phyloP scores from a whole-genome alignment of 148 eudicot species.

The Persicaria tinctoria region DNA sequence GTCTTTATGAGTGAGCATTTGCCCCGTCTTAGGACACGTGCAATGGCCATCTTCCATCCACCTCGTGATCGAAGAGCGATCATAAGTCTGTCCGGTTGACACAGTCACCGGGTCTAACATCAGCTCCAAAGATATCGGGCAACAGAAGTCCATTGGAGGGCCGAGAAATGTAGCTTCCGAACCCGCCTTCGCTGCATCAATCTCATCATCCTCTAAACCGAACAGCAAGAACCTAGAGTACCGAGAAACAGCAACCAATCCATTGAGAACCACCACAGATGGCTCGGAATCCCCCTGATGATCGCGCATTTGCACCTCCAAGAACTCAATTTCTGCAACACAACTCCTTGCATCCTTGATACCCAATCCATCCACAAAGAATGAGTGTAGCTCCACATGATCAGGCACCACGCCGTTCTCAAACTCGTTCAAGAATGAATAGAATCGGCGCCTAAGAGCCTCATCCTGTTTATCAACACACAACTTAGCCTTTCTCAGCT shows the following conservation, averaged over 20 bases:
- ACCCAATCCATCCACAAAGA: conserved; percentile 48
- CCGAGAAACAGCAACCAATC: conserved; percentile 59
- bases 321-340: conserved; percentile 61
- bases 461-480: conserved; percentile 58
- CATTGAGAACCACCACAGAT: conserved; percentile 43
- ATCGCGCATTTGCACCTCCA: conserved; percentile 76
- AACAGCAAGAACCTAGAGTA: conserved; percentile 68
- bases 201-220: conserved; percentile 65
- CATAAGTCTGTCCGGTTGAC: conserved; percentile 87
- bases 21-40: conserved; percentile 92
- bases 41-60: conserved; percentile 87
- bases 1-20: conserved; percentile 44
- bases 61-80: conserved; percentile 56
- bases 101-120: conserved; percentile 81
- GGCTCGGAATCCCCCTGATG: conserved; percentile 77
- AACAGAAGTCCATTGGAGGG: conserved; percentile 74
- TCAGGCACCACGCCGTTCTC: conserved; percentile 45
- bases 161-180: conserved; percentile 27
- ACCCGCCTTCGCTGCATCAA: conserved; percentile 36
- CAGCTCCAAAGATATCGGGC: conserved; percentile 76
- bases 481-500: conserved; percentile 38
- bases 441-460: conserved; percentile 38
- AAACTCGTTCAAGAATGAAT: conserved; percentile 42
- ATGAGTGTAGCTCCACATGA: conserved; percentile 27
- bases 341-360: conserved; percentile 38